These are phyloP conservation scores for Tetrapisispora taiwanensis DNA, from an alignment of 805 yeast species.

Conservation along the genomic window DNA sequence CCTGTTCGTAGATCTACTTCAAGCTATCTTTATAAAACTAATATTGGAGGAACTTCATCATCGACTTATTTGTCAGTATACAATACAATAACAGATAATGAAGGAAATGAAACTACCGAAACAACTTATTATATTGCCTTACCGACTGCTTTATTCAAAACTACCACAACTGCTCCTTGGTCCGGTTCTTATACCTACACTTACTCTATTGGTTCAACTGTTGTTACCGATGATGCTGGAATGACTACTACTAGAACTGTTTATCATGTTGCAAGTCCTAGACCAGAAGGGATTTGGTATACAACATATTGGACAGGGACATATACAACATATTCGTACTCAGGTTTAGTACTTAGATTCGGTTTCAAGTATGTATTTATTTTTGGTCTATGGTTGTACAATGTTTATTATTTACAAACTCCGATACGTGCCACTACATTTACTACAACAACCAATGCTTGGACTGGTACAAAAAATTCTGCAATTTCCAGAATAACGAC, in stretches of 20 bases:
- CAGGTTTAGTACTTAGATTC: background rate
- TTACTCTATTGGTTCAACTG: background rate
- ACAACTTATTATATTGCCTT: background rate
- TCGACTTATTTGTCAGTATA: background rate
- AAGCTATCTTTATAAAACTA: background rate
- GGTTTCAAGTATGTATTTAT: background rate
- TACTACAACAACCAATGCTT: background rate
- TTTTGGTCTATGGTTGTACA: background rate
- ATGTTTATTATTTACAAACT: background rate
- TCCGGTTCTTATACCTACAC: background rate
- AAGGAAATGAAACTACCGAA: background rate
- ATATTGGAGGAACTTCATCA: background rate
- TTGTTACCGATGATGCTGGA: background rate
- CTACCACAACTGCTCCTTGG: background rate
- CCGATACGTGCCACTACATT: background rate
- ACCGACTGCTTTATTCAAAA: background rate
- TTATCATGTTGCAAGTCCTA: constrained; percentile 5
- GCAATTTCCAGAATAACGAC: background rate
- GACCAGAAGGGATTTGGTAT: background rate
- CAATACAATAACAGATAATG: background rate
- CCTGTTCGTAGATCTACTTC: constrained; percentile 1
- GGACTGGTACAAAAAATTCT: background rate
- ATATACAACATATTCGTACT: background rate
- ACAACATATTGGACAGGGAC: background rate
- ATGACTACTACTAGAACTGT: background rate